Evolutionary conservation across 1,139 yeast genomes (phyloP).

Genomic region (Lodderomyces jiufengensis): DNA sequence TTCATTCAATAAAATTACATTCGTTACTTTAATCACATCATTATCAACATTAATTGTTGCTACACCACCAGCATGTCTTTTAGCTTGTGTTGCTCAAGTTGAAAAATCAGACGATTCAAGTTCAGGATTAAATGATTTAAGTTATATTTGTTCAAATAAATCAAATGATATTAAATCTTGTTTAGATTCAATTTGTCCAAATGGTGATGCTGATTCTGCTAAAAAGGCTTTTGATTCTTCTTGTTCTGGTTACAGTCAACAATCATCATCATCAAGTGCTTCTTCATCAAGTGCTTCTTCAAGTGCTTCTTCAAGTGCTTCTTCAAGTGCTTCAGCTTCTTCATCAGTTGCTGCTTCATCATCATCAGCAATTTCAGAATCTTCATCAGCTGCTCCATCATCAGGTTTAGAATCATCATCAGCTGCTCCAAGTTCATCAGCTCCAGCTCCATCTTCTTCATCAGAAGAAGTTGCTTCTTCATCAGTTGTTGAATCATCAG

Average conservation of each 20-base stretch:
- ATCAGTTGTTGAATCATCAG: constrained; percentile 13
- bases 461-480: constrained; percentile 10
- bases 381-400: constrained; percentile 18
- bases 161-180: constrained; percentile 52
- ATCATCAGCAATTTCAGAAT: constrained; percentile 26
- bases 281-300: constrained; percentile 26
- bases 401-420: constrained; percentile 17
- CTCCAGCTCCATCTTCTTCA: constrained; percentile 16
- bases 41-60: constrained; percentile 46
- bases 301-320: constrained; percentile 27
- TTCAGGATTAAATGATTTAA: constrained; percentile 54
- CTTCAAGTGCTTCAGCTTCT: constrained; percentile 25
- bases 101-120: constrained; percentile 50
- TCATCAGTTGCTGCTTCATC: constrained; percentile 22
- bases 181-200: constrained; percentile 64
- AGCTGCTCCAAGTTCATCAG: constrained; percentile 8
- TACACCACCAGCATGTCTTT: constrained; percentile 84
- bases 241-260: constrained; percentile 40
- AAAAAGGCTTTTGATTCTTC: constrained; percentile 50
- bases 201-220: constrained; percentile 55
- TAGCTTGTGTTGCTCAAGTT: constrained; percentile 81
- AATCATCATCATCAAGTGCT: constrained; percentile 20
- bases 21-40: constrained; percentile 49
- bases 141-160: constrained; percentile 62
- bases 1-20: constrained; percentile 29